Evolutionary conservation across 768 basidiomycete genomes (phyloP), one percentile per base, ranked within the genome.

Genomic region (Collybia sp.): DNA sequence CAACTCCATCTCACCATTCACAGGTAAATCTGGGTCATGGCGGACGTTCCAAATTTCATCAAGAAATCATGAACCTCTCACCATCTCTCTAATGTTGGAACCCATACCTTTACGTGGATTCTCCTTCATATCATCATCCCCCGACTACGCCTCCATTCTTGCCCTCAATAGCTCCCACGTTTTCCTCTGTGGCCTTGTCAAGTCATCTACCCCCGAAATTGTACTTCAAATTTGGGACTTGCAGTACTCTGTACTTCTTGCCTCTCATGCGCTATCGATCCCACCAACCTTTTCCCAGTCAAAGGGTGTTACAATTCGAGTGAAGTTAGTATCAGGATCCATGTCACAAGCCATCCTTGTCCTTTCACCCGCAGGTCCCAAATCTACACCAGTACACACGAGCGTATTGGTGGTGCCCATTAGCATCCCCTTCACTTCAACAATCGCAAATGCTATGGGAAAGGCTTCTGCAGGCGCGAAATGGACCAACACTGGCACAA

Each of bases 191-290:
- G 71, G 66, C 19, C 37, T 69, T 40, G 67, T 69, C 25, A 54
- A 59, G 2, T 52, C 66, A 6, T 58, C 70, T 0, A 54, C 67
- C 11, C 57, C 65, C 30, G 76, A 78, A 47, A 67, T 85, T 43
- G 64, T 67, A 12, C 60, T 86, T 20, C 76, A 82, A 13, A 59
- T 86, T 20, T 86, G 85, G 83, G 84, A 87, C 51, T 64, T 86
- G 16, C 80, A 80, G 48, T 87, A 82, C 51, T 77, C 78, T 13
- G 77, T 85, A 30, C 63, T 86, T 17, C 68, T 87, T n/a, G 67
- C 80, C 2, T 69, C 73, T 5, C 72, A 81, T 33, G 57, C 63
- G 6, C 62, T 84, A 35, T 59, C 80, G 1, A 58, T 80, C 12
- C 80, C 85, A 0, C 63, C 75, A 1, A 56, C 69, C 16, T 47